These are phyloP conservation scores for Lepiota brunneoincarnata DNA, from an alignment of 768 basidiomycete genomes.

Conservation along the genomic window DNA sequence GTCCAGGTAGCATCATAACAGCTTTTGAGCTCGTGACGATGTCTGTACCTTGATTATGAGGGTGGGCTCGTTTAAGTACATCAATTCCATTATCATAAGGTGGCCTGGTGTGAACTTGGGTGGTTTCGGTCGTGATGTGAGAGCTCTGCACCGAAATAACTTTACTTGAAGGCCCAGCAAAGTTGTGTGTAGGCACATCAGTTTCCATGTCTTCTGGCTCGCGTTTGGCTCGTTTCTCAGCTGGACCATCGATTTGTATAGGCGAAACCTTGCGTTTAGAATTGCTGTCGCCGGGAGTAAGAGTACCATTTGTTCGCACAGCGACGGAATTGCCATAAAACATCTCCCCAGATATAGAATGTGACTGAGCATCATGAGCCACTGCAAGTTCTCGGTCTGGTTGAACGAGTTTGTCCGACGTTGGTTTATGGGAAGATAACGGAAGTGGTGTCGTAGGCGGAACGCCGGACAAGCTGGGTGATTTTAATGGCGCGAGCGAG, in stretches of 20 bases:
- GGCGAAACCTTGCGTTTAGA: slow-evolving; percentile 57
- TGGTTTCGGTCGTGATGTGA: slow-evolving; percentile 13
- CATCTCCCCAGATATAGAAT: slow-evolving; percentile 7
- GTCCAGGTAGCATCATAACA: slow-evolving; percentile 52
- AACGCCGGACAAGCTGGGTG: slow-evolving; percentile 8
- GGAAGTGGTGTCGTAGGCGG: slow-evolving; percentile 4
- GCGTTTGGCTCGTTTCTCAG: slow-evolving; percentile 63
- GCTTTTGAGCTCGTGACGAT: slow-evolving; percentile 37
- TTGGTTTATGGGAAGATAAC: neutral
- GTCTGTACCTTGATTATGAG: slow-evolving; percentile 35
- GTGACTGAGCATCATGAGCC: slow-evolving; percentile 3
- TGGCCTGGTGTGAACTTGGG: slow-evolving; percentile 11
- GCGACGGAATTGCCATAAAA: slow-evolving; percentile 9
- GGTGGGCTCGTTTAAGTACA: neutral
- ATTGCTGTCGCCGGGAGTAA: slow-evolving; percentile 17
- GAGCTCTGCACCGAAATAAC: slow-evolving; percentile 12
- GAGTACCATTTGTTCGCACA: slow-evolving; percentile 8
- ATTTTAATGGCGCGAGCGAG: slow-evolving; percentile 17
- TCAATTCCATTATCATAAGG: slow-evolving; percentile 10
- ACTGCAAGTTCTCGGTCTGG: neutral
- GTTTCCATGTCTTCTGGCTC: slow-evolving; percentile 47
- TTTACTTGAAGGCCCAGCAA: slow-evolving; percentile 4
- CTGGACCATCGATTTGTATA: slow-evolving; percentile 43
- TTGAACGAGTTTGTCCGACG: neutral
- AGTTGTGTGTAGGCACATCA: slow-evolving; percentile 28